Percentiles rank a stretch among this genome's conserved stretches.
Evolutionary conservation across 2,329 filamentous ascomycete genomes (phyloP).

Genomic region (Claviceps quebecensis): DNA sequence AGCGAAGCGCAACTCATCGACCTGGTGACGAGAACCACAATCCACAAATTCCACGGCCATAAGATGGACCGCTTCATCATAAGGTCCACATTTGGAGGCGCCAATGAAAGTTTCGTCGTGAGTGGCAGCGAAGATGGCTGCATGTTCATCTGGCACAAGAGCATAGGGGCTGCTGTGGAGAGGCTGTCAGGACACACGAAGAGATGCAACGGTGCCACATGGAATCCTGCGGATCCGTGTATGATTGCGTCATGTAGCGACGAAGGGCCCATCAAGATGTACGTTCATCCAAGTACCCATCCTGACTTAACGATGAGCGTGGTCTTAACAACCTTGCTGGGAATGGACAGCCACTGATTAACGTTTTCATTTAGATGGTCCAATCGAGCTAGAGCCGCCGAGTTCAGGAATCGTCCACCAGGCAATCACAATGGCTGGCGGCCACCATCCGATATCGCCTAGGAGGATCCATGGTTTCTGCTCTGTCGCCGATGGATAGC

Average conservation of each 20-base stretch:
- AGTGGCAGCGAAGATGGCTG: constrained; percentile 73
- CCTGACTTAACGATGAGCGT: too few relatives aligned
- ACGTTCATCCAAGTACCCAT: constrained; percentile 24
- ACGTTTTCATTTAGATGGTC: constrained; percentile 1
- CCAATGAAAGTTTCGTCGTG: constrained; percentile 79
- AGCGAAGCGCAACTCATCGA: constrained; percentile 69
- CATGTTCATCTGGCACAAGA: constrained; percentile 85
- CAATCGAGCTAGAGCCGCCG: constrained; percentile 10
- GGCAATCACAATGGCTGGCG: constrained; percentile 10
- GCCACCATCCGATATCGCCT: constrained; percentile 5
- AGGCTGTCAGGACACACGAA: constrained; percentile 57
- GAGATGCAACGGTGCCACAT: constrained; percentile 76
- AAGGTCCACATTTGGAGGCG: constrained; percentile 71
- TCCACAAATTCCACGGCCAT: constrained; percentile 64
- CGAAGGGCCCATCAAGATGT: constrained; percentile 77
- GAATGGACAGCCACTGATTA: neutral
- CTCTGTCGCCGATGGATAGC: neutral
- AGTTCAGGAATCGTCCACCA: constrained; percentile 9
- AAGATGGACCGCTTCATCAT: constrained; percentile 67
- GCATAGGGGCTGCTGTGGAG: constrained; percentile 62
- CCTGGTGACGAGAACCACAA: constrained; percentile 54
- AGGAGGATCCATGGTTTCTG: neutral
- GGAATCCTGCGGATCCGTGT: constrained; percentile 70
- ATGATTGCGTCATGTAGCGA: constrained; percentile 90
- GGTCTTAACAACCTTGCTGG: too few relatives aligned